Percentiles rank a stretch among this genome's conserved stretches.
Conservation (phyloP, 1,284 basidiomycete genomes). For the Ustilago sp. region DNA sequence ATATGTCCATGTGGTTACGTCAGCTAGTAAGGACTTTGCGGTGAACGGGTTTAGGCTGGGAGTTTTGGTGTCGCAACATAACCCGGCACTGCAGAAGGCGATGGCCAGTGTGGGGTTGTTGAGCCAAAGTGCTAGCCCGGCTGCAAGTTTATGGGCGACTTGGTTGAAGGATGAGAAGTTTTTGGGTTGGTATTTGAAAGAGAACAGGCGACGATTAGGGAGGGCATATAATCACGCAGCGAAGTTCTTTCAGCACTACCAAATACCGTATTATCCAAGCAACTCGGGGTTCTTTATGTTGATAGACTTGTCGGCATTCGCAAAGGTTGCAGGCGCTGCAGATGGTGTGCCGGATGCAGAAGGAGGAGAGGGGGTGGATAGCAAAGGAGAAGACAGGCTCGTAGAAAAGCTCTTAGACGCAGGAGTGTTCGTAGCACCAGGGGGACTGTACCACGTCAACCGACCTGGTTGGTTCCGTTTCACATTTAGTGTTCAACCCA, state of each 20-base stretch:
- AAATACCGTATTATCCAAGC: conserved; percentile 38
- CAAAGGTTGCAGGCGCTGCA: background rate
- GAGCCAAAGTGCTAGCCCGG: conserved; percentile 41
- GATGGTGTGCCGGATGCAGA: conserved; percentile 5
- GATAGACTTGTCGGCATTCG: conserved; percentile 32
- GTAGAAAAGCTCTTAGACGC: conserved; percentile 33
- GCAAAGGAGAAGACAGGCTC: conserved; percentile 33
- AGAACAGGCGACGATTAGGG: conserved; percentile 45
- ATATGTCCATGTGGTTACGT: conserved; percentile 55
- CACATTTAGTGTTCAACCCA: conserved; percentile 50
- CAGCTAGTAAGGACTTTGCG: conserved; percentile 59
- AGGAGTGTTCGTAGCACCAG: conserved; percentile 51
- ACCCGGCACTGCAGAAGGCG: conserved; percentile 39
- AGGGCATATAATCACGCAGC: conserved; percentile 38
- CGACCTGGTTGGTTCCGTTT: conserved; percentile 52
- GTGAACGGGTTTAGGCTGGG: conserved; percentile 62
- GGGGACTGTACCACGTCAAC: conserved; percentile 54
- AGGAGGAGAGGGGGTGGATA: conserved; percentile 3
- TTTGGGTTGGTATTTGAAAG: conserved; percentile 51
- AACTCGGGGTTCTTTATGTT: conserved; percentile 59
- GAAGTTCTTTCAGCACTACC: conserved; percentile 31
- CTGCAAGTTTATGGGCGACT: conserved; percentile 38
- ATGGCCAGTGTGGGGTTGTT: conserved; percentile 38
- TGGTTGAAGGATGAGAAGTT: conserved; percentile 46
- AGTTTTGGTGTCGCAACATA: conserved; percentile 54